Conservation (phyloP, 2,329 filamentous ascomycete genomes). For the Monosporascus sp. region DNA sequence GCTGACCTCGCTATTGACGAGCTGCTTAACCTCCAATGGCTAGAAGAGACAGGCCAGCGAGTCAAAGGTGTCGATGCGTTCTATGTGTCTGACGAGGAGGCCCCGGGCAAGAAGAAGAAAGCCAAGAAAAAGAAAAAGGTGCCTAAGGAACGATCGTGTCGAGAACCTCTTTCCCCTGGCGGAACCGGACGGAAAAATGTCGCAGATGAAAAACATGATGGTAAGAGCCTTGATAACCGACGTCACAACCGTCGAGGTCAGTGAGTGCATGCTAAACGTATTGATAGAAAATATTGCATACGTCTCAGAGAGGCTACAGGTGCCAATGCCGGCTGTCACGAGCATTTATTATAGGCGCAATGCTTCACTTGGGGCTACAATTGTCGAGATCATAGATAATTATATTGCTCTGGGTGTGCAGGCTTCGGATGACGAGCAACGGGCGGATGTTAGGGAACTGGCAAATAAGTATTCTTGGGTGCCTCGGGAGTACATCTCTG, state of each 20-base stretch:
- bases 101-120: conserved; percentile 25
- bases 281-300: conserved; percentile 35
- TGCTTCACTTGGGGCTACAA: conserved; percentile 34
- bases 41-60: conserved; percentile 60
- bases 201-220: conserved; percentile 8
- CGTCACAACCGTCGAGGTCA: background rate
- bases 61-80: conserved; percentile 81
- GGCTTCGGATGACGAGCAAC: conserved; percentile 23
- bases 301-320: conserved; percentile 37
- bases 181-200: conserved; percentile 5
- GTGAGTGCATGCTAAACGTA: conserved; percentile 5
- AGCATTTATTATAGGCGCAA: conserved; percentile 33
- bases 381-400: conserved; percentile 37
- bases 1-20: conserved; percentile 70
- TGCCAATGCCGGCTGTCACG: conserved; percentile 35
- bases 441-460: conserved; percentile 27
- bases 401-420: conserved; percentile 34
- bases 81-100: conserved; percentile 47
- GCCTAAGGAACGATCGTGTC: conserved; percentile 7
- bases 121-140: conserved; percentile 25
- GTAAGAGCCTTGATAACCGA: conserved; percentile 12
- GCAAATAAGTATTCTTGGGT: conserved; percentile 35
- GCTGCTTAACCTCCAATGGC: conserved; percentile 71
- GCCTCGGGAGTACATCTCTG: conserved; percentile 36
- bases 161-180: conserved; percentile 2